Conservation (phyloP, 495 filamentous ascomycete genomes). For the Trichodelitschia bisporula region DNA sequence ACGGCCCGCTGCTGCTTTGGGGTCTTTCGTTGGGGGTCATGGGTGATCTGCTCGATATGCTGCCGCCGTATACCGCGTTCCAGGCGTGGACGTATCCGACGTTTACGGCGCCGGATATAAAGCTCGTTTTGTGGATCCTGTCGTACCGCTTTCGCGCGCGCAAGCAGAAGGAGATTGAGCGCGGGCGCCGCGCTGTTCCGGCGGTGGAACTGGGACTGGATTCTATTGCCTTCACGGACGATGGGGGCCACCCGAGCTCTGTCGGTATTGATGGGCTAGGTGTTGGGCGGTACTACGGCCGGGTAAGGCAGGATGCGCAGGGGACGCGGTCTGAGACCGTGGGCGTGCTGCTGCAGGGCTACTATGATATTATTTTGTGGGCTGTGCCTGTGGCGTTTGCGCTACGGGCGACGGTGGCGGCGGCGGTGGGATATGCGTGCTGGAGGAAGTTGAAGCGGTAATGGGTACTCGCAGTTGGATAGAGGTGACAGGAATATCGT, state of each 20-base stretch:
- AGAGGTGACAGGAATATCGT: too few relatives aligned
- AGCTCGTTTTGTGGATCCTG: constrained; percentile 31
- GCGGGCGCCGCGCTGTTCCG: constrained; percentile 8
- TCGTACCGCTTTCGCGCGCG: constrained; percentile 28
- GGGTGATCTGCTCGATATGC: constrained; percentile 45
- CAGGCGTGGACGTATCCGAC: constrained; percentile 47
- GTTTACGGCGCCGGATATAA: constrained; percentile 41
- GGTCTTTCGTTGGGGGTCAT: constrained; percentile 49
- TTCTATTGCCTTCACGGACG: neutral
- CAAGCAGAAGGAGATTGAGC: constrained; percentile 26
- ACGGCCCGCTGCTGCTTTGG: constrained; percentile 42
- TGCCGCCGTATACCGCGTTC: constrained; percentile 36
- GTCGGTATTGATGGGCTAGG: constrained; percentile 24
- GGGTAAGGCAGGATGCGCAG: constrained; percentile 7
- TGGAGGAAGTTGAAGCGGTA: neutral
- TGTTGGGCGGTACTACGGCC: constrained; percentile 20
- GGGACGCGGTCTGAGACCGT: constrained; percentile 21
- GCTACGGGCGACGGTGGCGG: constrained; percentile 11
- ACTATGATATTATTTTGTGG: constrained; percentile 35
- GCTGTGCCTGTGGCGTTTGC: constrained; percentile 31
- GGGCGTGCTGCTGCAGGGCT: constrained; percentile 39
- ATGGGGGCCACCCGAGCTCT: too few relatives aligned
- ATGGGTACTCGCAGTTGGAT: too few relatives aligned
- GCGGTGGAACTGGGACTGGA: neutral
- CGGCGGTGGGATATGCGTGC: neutral